Conservation (phyloP, 768 basidiomycete genomes). For the Suillus discolor region DNA sequence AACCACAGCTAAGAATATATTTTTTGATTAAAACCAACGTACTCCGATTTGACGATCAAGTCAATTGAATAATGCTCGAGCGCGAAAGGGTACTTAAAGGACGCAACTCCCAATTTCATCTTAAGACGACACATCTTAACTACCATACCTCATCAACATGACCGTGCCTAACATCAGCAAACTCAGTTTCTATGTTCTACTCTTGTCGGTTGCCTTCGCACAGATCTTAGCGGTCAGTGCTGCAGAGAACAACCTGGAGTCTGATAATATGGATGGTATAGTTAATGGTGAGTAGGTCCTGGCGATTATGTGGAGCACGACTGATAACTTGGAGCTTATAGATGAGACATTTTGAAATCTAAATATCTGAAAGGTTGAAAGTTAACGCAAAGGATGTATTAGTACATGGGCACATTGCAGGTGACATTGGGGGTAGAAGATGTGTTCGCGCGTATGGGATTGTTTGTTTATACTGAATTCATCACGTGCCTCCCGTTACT, state of each 20-base stretch:
- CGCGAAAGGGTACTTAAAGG: background rate
- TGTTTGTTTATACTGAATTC: background rate
- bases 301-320: background rate
- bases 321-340: background rate
- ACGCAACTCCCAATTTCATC: background rate
- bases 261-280: background rate
- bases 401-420: background rate
- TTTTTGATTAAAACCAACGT: background rate
- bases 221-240: background rate
- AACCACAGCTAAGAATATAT: background rate
- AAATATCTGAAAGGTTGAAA: background rate
- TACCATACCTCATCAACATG: background rate
- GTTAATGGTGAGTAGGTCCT: background rate
- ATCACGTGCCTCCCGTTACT: no score
- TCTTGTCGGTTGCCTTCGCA: background rate
- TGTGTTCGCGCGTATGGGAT: background rate
- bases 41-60: background rate
- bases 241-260: background rate
- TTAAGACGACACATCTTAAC: background rate
- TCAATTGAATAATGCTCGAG: background rate
- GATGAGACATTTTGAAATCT: background rate
- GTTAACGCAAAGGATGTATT: background rate
- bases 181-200: background rate
- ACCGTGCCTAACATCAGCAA: background rate
- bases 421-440: background rate